These are phyloP conservation scores for Rhodotorula sp. DNA, from an alignment of 1,284 basidiomycete species.

Conservation along the genomic window DNA sequence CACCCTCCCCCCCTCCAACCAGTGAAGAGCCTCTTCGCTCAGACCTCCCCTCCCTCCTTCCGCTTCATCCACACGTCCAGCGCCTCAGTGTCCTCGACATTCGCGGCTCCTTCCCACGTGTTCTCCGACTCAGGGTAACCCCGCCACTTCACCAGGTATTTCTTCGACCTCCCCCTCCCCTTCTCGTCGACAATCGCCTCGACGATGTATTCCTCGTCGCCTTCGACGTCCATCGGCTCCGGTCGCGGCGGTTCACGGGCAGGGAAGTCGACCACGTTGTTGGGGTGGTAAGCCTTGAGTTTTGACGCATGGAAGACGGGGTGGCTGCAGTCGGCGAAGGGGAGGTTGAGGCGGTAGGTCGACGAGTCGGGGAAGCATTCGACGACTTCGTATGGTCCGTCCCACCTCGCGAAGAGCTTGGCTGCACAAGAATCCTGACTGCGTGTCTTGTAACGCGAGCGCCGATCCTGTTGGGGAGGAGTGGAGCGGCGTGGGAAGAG, in stretches of 20 bases:
- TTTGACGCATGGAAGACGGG: slow-evolving; percentile 51
- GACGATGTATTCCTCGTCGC: slow-evolving; percentile 3
- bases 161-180: no score
- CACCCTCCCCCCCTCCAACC: no score
- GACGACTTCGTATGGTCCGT: slow-evolving; percentile 33
- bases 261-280: not conserved
- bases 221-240: slow-evolving; percentile 1
- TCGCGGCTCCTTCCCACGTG: not conserved
- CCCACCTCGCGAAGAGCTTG: slow-evolving; percentile 6
- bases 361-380: slow-evolving; percentile 28
- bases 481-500: no score
- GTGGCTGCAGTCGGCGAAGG: slow-evolving; percentile 52
- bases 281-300: slow-evolving; percentile 2
- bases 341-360: slow-evolving; percentile 30
- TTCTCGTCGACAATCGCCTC: slow-evolving; percentile 12
- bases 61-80: not conserved
- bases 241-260: not conserved
- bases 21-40: no score
- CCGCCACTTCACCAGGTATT: slow-evolving; percentile 3
- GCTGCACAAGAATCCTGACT: not conserved
- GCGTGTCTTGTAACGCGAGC: not conserved
- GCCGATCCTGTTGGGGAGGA: no score
- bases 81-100: not conserved
- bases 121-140: not conserved
- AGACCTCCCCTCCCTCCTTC: no score